Evolutionary conservation across 164 flowering plant species (phyloP).

Genomic region (Buxus sempervirens): DNA sequence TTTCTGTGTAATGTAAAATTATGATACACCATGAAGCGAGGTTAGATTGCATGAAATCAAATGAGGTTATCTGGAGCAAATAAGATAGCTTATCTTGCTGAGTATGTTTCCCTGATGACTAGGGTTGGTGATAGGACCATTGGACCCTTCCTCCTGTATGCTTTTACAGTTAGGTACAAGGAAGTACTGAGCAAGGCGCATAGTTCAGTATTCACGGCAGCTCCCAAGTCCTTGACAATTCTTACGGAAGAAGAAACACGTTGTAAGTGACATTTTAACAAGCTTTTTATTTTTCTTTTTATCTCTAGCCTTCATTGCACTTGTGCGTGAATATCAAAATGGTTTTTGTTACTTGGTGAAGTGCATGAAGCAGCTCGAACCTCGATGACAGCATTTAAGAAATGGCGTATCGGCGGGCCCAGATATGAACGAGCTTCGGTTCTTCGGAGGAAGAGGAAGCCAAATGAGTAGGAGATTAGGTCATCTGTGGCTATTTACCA

Average conservation of each 20-base stretch:
- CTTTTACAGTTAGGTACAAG: slow-evolving; percentile 75
- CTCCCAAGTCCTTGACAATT: slow-evolving; percentile 53
- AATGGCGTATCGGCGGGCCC: slow-evolving; percentile 86
- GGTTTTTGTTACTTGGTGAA: slow-evolving; percentile 17
- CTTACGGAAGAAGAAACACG: slow-evolving; percentile 73
- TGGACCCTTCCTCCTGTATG: slow-evolving; percentile 64
- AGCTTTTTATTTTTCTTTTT: neutral
- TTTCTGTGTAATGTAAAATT: neutral
- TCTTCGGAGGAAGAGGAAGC: slow-evolving; percentile 79
- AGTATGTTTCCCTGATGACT: slow-evolving; percentile 16
- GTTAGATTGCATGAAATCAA: neutral
- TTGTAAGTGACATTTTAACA: slow-evolving; percentile 40
- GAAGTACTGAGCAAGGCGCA: slow-evolving; percentile 75
- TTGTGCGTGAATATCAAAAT: neutral
- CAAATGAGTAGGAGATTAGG: slow-evolving; percentile 38
- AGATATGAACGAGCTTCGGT: slow-evolving; percentile 78
- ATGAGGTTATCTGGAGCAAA: neutral
- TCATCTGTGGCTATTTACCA: no score
- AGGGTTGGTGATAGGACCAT: slow-evolving; percentile 81
- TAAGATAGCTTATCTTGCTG: neutral
- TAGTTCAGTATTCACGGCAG: slow-evolving; percentile 44
- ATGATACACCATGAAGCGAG: neutral
- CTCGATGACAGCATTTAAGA: slow-evolving; percentile 78
- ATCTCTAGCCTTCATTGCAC: neutral
- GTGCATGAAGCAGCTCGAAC: slow-evolving; percentile 84